Evolutionary conservation across 2,329 filamentous ascomycete species (phyloP).

Genomic region (Stenocarpella maydis): DNA sequence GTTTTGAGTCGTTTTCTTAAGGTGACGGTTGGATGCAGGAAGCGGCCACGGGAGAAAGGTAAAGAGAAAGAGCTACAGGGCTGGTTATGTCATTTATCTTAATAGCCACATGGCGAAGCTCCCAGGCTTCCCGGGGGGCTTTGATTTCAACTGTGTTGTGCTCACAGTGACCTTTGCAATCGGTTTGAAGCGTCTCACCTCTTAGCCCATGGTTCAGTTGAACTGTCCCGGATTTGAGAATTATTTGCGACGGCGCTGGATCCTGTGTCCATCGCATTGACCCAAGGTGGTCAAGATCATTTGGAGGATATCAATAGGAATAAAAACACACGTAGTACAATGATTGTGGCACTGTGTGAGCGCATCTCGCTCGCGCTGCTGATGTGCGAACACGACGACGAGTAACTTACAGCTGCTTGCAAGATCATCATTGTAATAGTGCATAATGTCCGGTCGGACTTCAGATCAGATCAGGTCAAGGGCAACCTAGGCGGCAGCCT

Average conservation of each 20-base stretch:
- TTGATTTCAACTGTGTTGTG: not conserved
- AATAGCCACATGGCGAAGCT: not conserved
- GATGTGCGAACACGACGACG: conserved; percentile 10
- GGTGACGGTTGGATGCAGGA: not conserved
- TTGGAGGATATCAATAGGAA: too few species aligned
- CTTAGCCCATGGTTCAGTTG: not conserved
- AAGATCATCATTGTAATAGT: not conserved
- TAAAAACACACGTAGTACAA: too few species aligned
- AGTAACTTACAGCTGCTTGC: not conserved
- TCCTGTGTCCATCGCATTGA: not conserved
- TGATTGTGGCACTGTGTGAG: not conserved
- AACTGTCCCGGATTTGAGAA: not conserved
- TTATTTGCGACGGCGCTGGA: not conserved
- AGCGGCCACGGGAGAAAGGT: not conserved
- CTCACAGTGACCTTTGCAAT: not conserved
- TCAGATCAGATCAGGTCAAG: not conserved
- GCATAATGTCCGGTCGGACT: conserved; percentile 6
- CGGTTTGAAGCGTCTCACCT: not conserved
- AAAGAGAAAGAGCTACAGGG: not conserved
- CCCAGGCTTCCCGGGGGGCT: not conserved
- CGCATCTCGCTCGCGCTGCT: not conserved
- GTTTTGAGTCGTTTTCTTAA: not conserved
- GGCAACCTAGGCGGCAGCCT: not conserved
- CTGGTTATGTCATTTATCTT: not conserved
- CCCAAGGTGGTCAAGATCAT: not conserved